Conservation (phyloP, 306 rosid genomes). For the Vigna reflexopilosa region DNA sequence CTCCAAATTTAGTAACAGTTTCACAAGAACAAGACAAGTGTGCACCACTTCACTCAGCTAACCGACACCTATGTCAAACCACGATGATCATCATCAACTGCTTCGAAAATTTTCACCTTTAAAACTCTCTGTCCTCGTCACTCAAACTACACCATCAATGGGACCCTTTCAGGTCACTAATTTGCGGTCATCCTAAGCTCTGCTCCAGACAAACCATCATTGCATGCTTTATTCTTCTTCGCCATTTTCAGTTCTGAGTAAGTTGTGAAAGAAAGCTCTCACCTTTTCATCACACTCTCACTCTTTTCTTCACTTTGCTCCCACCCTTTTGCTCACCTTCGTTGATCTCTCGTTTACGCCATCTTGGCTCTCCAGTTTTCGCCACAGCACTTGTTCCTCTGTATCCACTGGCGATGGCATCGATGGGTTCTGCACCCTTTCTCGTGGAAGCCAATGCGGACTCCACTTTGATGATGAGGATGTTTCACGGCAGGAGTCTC, state of each 20-base stretch:
- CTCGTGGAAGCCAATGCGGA: constrained; percentile 57
- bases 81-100: not conserved
- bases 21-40: not conserved
- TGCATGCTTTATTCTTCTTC: not conserved
- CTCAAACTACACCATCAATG: not conserved
- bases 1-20: not conserved
- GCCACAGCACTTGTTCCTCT: not conserved
- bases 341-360: constrained; percentile 41
- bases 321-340: constrained; percentile 36
- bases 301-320: constrained; percentile 19
- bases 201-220: constrained; percentile 5
- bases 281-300: not conserved
- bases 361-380: constrained; percentile 44
- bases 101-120: not conserved
- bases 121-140: not conserved
- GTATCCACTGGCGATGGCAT: constrained; percentile 56
- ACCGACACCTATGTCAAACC: not conserved
- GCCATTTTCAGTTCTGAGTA: not conserved
- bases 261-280: not conserved
- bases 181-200: constrained; percentile 31
- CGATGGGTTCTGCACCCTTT: constrained; percentile 60
- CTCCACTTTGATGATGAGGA: constrained; percentile 43
- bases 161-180: constrained; percentile 9
- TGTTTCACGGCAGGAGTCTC: constrained; percentile 45
- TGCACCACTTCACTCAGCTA: not conserved